Evolutionary conservation across 306 rosid species (phyloP).

Genomic region (Malus domestica): DNA sequence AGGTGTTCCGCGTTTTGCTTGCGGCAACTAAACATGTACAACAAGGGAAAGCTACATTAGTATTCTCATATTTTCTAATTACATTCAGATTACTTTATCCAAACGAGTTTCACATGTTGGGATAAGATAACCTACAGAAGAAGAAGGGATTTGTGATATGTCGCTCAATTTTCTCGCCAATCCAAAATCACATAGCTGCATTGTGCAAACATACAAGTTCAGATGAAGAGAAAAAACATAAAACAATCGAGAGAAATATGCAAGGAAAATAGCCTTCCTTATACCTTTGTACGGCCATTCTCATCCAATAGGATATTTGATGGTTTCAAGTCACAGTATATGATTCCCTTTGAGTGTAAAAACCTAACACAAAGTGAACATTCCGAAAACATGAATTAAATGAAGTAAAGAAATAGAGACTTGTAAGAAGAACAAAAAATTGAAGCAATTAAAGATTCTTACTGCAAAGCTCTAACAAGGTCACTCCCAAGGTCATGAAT

Average conservation of each 20-base stretch:
- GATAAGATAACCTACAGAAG: constrained; percentile 47
- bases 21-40: constrained; percentile 60
- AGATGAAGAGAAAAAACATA: neutral
- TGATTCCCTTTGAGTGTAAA: constrained; percentile 83
- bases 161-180: constrained; percentile 86
- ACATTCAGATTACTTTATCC: neutral
- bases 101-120: neutral
- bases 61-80: constrained; percentile 5
- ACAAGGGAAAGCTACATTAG: constrained; percentile 20
- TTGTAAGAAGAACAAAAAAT: constrained; percentile 4
- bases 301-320: constrained; percentile 86
- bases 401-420: constrained; percentile 13
- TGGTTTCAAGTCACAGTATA: constrained; percentile 93
- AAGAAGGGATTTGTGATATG: constrained; percentile 65
- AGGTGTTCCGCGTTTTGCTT: constrained; percentile 95
- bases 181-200: constrained; percentile 96
- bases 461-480: constrained; percentile 78
- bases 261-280: neutral
- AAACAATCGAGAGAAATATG: neutral
- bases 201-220: constrained; percentile 9
- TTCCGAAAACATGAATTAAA: constrained; percentile 16
- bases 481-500: constrained; percentile 68
- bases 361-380: constrained; percentile 41
- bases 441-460: constrained; percentile 22
- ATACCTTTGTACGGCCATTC: constrained; percentile 84